Evolutionary conservation across 441 rosid species (phyloP), one percentile per base, ranked within the genome.

Genomic region (Viola pubescens): DNA sequence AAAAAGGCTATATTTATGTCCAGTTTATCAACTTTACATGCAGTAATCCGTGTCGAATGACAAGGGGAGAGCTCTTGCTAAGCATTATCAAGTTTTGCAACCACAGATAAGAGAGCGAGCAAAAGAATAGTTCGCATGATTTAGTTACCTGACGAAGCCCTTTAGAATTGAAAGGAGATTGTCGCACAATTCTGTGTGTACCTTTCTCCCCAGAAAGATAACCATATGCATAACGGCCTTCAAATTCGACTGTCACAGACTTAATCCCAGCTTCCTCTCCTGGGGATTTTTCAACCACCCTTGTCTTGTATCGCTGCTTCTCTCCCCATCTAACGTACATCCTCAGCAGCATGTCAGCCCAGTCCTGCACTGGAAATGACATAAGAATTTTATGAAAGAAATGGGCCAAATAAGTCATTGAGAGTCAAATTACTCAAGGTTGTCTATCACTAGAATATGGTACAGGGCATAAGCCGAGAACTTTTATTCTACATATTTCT

Each of bases 241-340:
- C 91, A 42, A 92, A 66, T 81, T 92, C 98, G 73, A 92, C 58
- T 0, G 86, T 85, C 16, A 82, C 98, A 0, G 97, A 92, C 77
- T 92, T 92, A 68, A 92, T 87, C 67, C 98, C 98, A 48, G 98
- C 98, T 81, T 92, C 97, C 66, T 92, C 97, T 72, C 97, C 98
- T 46, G 74, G 62, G 9, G 97, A 92, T 79, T 79, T 89, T 67
- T 89, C 98, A 75, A 89, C 97, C 37, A 92, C 81, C 63, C 75
- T 81, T n/a, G 89, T 77, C 80, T 85, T 89, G 73, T 92, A 89
- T 55, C 79, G 55, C 52, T 85, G 98, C 72, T 89, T 92, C 81
- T 92, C 97, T 68, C 89, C 97, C 98, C 98, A 92, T 70, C 98
- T 92, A 75, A 78, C 54, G 60, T 89, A 92, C 98, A 92, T 92